A percentile compares a stretch with the other conserved stretches of the same genome.
Conservation (phyloP, 805 yeast genomes). For the Starmerella floris region DNA sequence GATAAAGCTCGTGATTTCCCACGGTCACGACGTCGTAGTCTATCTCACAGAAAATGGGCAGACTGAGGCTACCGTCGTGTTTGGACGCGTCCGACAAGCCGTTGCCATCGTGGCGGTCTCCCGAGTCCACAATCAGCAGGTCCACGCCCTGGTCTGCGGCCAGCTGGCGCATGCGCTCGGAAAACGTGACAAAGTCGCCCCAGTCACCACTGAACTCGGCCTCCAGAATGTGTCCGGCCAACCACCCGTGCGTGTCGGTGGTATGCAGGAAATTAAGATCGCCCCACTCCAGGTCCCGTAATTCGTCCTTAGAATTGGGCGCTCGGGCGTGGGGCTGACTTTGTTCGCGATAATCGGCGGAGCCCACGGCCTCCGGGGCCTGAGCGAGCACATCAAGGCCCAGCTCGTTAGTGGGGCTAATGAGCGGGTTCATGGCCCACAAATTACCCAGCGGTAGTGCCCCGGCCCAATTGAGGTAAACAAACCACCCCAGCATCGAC, state of each 20-base stretch:
- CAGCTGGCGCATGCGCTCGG: slow-evolving; percentile 34
- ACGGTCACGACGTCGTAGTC: slow-evolving; percentile 68
- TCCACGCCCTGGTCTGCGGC: slow-evolving; percentile 42
- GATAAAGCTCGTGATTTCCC: slow-evolving; percentile 83
- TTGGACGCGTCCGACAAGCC: slow-evolving; percentile 61
- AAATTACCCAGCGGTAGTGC: neutral
- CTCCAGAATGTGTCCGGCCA: slow-evolving; percentile 76
- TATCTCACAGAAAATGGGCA: slow-evolving; percentile 43
- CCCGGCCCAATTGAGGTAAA: no score
- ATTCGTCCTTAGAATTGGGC: slow-evolving; percentile 14
- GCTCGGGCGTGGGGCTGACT: slow-evolving; percentile 13
- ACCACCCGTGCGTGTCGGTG: slow-evolving; percentile 95
- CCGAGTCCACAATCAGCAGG: slow-evolving; percentile 64
- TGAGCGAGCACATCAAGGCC: no score
- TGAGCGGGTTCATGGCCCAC: no score
- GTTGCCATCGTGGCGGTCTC: slow-evolving; percentile 89
- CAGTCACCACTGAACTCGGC: slow-evolving; percentile 49
- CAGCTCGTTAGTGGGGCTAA: no score
- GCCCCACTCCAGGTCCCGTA: slow-evolving; percentile 52
- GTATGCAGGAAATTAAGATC: slow-evolving; percentile 79
- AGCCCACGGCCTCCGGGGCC: no score
- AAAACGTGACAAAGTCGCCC: slow-evolving; percentile 81
- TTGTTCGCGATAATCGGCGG: no score
- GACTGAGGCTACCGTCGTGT: slow-evolving; percentile 52
- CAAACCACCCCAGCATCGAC: neutral